Evolutionary conservation across 441 rosid species (phyloP).

Genomic region (Mallotus japonicus): DNA sequence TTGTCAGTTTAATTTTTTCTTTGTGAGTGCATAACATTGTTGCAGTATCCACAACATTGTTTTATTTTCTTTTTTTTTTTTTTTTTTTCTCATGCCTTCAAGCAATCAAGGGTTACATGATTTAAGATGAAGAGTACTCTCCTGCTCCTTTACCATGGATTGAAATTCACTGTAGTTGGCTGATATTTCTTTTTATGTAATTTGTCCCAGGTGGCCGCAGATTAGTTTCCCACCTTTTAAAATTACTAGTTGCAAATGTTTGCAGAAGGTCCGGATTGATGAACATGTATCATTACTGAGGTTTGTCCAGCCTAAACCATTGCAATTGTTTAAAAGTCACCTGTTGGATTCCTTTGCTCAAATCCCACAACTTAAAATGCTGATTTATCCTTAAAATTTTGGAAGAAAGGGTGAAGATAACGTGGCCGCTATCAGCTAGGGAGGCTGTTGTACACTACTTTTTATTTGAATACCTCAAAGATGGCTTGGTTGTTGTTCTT

Average conservation of each 20-base stretch:
- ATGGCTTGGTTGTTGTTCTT: conserved; percentile 62
- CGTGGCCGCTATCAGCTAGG: conserved; percentile 86
- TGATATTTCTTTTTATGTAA: conserved; percentile 8
- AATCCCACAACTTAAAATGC: conserved; percentile 23
- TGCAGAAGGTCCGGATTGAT: conserved; percentile 58
- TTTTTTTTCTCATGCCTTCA: neutral
- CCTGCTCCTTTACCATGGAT: conserved; percentile 1
- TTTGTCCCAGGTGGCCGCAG: conserved; percentile 84
- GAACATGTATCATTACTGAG: conserved; percentile 75
- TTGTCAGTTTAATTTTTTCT: too few relatives aligned
- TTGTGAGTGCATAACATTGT: too few relatives aligned
- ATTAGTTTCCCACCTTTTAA: conserved; percentile 64
- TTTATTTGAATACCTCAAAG: conserved; percentile 69
- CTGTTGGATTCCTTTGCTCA: conserved; percentile 18
- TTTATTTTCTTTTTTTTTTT: neutral
- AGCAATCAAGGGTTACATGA: neutral
- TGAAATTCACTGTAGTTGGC: conserved; percentile 5
- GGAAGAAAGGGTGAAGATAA: conserved; percentile 95
- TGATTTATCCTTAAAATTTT: conserved; percentile 41
- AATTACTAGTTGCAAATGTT: conserved; percentile 46
- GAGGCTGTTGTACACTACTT: conserved; percentile 73
- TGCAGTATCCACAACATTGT: too few relatives aligned
- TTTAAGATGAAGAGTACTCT: neutral
- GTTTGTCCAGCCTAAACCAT: conserved; percentile 36
- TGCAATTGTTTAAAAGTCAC: conserved; percentile 17